Evolutionary conservation across 305 asterid species (phyloP).

Genomic region (Caryopteris hybrid): DNA sequence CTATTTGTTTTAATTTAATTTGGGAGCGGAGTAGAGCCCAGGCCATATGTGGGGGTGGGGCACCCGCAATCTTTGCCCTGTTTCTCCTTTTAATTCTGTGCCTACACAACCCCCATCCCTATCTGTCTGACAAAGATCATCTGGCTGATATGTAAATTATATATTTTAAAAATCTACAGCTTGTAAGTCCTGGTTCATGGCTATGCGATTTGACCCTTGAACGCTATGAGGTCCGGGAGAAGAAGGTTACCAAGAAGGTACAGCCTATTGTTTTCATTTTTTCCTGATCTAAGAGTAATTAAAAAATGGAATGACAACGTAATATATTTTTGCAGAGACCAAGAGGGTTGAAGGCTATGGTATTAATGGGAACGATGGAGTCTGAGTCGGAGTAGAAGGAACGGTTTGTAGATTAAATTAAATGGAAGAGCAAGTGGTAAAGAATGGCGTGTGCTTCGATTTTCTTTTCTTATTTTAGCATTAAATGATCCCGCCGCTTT

Average conservation of each 20-base stretch:
- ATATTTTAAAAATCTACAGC: conserved; percentile 33
- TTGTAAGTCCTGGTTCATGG: conserved; percentile 91
- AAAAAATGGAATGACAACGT: no score
- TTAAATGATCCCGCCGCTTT: no score
- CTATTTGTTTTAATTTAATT: no score
- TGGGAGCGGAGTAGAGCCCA: no score
- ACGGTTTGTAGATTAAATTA: background rate
- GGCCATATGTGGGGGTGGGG: no score
- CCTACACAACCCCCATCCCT: conserved; percentile 1
- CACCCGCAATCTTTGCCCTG: no score
- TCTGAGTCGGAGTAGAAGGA: conserved; percentile 57
- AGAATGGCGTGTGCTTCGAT: no score
- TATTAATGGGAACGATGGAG: conserved; percentile 43
- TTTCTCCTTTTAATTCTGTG: background rate
- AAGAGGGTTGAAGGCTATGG: conserved; percentile 94
- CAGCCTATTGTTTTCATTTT: no score
- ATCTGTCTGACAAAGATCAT: conserved; percentile 1
- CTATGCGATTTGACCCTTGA: conserved; percentile 80
- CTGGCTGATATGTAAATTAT: no score
- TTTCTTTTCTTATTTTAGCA: no score
- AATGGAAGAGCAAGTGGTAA: no score
- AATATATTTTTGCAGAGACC: conserved; percentile 52
- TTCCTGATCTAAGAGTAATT: no score
- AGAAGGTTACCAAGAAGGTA: conserved; percentile 90
- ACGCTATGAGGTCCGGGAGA: conserved; percentile 90